Percentiles rank a stretch among this genome's conserved stretches.
These are phyloP conservation scores for Pochonia chlamydosporia DNA, from an alignment of 2,329 filamentous ascomycete genomes.

Conservation along the genomic window DNA sequence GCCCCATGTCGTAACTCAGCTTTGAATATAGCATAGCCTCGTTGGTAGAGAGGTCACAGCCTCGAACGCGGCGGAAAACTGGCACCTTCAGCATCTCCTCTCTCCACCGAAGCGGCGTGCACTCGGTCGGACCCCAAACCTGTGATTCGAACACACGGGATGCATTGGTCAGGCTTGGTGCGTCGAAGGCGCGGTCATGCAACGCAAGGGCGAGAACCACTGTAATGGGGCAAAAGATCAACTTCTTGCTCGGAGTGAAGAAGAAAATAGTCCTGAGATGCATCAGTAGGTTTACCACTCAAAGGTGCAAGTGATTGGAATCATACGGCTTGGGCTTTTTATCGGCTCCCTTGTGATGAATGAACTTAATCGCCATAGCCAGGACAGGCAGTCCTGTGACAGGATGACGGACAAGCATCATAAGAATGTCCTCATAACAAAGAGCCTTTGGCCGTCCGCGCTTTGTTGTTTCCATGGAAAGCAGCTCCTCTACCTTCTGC, in stretches of 20 bases:
- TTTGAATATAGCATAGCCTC: conserved; percentile 20
- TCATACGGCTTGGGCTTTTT: conserved; percentile 23
- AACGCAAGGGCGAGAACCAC: conserved; percentile 12
- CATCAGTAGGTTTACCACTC: conserved; percentile 7
- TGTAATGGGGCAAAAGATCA: conserved; percentile 20
- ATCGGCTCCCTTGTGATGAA: conserved; percentile 22
- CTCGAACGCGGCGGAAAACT: conserved; percentile 15
- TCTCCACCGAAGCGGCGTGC: conserved; percentile 19
- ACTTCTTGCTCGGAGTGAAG: conserved; percentile 18
- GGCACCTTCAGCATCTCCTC: conserved; percentile 19
- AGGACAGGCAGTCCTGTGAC: conserved; percentile 13
- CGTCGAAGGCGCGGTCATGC: conserved; percentile 18
- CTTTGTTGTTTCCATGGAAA: conserved; percentile 5
- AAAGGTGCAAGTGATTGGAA: neutral
- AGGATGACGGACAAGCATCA: conserved; percentile 22
- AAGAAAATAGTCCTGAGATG: conserved; percentile 24
- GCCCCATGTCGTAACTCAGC: conserved; percentile 19
- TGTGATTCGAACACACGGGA: conserved; percentile 12
- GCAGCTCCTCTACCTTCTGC: conserved; percentile 16
- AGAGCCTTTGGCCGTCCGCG: conserved; percentile 21
- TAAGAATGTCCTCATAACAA: conserved; percentile 23
- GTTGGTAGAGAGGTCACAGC: conserved; percentile 9
- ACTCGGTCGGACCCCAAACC: conserved; percentile 12
- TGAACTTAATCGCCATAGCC: conserved; percentile 24
- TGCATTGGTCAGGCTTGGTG: conserved; percentile 15